Evolutionary conservation across 768 basidiomycete genomes (phyloP), one percentile per base, ranked within the genome.

Genomic region (Russula vinacea): DNA sequence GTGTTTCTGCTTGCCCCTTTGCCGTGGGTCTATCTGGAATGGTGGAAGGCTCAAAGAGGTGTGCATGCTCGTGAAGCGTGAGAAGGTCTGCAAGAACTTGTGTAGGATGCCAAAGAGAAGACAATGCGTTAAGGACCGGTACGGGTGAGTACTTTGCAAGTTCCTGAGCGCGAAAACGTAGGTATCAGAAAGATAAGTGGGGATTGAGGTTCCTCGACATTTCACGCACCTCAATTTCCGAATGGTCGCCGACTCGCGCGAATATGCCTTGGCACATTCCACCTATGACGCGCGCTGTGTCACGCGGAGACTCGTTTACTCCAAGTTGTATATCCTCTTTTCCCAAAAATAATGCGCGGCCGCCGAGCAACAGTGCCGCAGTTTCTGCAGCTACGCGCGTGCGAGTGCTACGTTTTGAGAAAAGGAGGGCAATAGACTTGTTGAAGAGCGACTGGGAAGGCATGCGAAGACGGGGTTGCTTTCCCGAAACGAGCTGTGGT

Each of bases 211-310:
- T 2, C 11, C 17, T 8, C n/a, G n/a, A 22, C n/a, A 40, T 11
- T 26, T 32, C 3, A 73, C 82, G 50, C 59, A 92, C 94, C 83
- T 96, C 95, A 55, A 98, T 88, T 73, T 99, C 97, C 1, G 81
- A 80, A 75, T 99, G 97, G 33, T 84, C 89, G 5, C 93, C 94
- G 4, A 99, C 95, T 52, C 97, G 88, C 29, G 97, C 96, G 78
- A 98, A 96, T 60, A 98, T 92, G 16, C 95, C 97, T 75, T 98
- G 88, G 62, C 89, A 91, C 95, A 98, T 97, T 5, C 92, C 90
- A 3, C 92, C 89, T 65, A 98, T 85, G 11, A 99, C 92, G 29
- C 87, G 82, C 14, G 92, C 89, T 0, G 90, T 86, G 77, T 99
- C 97, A 45, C 90, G 79, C 4, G 85, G 73, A 33, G 80, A 84